A percentile compares a stretch with the other conserved stretches of the same genome.
Conservation (phyloP, 2,329 filamentous ascomycete species). For the Bipolaris gigantea region DNA sequence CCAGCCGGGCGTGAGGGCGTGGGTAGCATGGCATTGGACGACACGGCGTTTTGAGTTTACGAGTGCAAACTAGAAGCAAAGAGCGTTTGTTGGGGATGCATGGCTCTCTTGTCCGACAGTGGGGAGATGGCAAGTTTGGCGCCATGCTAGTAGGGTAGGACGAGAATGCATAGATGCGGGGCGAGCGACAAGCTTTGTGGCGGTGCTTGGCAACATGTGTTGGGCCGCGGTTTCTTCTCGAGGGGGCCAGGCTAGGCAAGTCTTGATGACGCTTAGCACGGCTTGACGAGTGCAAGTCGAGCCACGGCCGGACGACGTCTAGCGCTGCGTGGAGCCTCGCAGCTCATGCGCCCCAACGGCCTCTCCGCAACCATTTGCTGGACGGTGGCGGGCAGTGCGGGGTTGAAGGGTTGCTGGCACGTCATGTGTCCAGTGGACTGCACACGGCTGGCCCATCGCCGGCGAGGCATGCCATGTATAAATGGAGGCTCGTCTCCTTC, state of each 20-base stretch:
- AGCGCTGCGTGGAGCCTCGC: not conserved
- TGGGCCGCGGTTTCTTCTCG: not conserved
- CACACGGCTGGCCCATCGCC: slow-evolving; percentile 1
- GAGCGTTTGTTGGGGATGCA: no score
- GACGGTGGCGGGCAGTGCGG: slow-evolving; percentile 1
- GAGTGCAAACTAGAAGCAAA: no score
- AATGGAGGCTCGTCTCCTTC: no score
- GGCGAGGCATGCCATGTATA: not conserved
- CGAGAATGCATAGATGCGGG: no score
- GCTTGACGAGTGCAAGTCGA: slow-evolving; percentile 4
- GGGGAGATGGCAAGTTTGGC: no score
- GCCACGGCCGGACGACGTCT: not conserved
- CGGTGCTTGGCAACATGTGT: slow-evolving; percentile 17
- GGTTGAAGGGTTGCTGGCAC: slow-evolving; percentile 18
- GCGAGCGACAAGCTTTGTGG: slow-evolving; percentile 13
- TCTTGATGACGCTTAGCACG: slow-evolving; percentile 12
- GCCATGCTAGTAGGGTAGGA: no score
- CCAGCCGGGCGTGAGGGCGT: slow-evolving; percentile 8
- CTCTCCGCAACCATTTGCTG: slow-evolving; percentile 2
- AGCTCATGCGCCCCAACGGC: no score
- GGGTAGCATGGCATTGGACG: not conserved
- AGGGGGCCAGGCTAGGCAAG: slow-evolving; percentile 23
- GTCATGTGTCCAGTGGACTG: slow-evolving; percentile 14
- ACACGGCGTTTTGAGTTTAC: no score
- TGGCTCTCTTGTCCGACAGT: no score